A percentile compares a stretch with the other conserved stretches of the same genome.
Evolutionary conservation across 495 filamentous ascomycete genomes (phyloP).

Genomic region (Tuber borchii): DNA sequence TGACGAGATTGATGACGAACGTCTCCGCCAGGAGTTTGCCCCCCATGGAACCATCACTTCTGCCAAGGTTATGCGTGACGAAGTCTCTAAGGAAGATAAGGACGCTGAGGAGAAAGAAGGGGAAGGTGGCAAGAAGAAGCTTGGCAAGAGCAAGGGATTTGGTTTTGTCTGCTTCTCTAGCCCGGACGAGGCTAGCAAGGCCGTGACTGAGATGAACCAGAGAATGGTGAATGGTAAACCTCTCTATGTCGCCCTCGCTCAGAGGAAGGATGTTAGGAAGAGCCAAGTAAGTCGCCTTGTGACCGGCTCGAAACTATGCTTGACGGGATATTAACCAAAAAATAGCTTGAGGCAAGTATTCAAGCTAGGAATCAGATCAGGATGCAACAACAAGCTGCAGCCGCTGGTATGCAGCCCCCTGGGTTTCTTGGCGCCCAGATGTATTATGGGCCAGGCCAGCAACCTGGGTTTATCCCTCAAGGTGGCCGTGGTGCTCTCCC

Average conservation of each 20-base stretch:
- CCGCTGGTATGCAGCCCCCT: slow-evolving; percentile 61
- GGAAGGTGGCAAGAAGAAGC: slow-evolving; percentile 55
- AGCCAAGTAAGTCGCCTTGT: slow-evolving; percentile 54
- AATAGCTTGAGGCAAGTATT: slow-evolving; percentile 86
- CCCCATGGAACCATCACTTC: slow-evolving; percentile 92
- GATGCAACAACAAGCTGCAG: slow-evolving; percentile 94
- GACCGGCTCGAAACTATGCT: neutral
- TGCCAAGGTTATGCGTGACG: slow-evolving; percentile 98
- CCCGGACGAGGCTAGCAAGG: slow-evolving; percentile 97
- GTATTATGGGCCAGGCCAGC: slow-evolving; percentile 82
- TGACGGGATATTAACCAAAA: slow-evolving; percentile 6
- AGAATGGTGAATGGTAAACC: slow-evolving; percentile 97
- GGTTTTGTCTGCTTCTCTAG: slow-evolving; percentile 99
- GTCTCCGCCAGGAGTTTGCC: slow-evolving; percentile 84
- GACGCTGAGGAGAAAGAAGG: slow-evolving; percentile 54
- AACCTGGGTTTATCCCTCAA: slow-evolving; percentile 64
- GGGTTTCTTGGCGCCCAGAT: slow-evolving; percentile 52
- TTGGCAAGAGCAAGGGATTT: slow-evolving; percentile 99
- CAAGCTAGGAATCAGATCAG: slow-evolving; percentile 97
- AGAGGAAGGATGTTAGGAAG: slow-evolving; percentile 99
- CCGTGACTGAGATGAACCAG: slow-evolving; percentile 98
- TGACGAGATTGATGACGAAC: slow-evolving; percentile 95
- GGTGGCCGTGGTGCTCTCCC: slow-evolving; percentile 75
- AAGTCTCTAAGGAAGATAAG: slow-evolving; percentile 53
- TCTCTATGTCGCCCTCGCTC: slow-evolving; percentile 92